Conservation (phyloP, 306 rosid genomes). For the Malus fusca region DNA sequence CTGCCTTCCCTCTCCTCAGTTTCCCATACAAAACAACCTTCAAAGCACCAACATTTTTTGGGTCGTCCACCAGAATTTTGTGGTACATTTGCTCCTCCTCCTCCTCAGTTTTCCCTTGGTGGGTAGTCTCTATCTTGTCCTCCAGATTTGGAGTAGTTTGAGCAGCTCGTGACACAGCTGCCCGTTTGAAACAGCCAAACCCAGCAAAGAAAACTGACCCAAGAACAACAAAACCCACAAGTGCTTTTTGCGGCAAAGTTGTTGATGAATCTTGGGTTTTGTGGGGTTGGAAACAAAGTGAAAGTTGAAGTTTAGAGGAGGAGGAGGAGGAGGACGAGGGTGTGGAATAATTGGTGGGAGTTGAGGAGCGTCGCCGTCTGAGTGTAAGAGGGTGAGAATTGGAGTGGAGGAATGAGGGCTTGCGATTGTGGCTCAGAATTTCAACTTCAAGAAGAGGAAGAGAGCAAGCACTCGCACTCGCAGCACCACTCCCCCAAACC, state of each 20-base stretch:
- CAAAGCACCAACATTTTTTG: slow-evolving; percentile 55
- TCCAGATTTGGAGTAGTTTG: slow-evolving; percentile 28
- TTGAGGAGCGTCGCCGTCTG: too few species aligned
- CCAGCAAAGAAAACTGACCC: slow-evolving; percentile 57
- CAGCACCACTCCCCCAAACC: too few species aligned
- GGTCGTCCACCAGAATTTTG: slow-evolving; percentile 59
- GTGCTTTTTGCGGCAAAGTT: slow-evolving; percentile 21
- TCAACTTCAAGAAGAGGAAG: too few species aligned
- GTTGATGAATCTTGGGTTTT: slow-evolving; percentile 5
- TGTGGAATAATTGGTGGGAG: too few species aligned
- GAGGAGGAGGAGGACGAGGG: not conserved
- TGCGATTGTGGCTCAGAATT: too few species aligned
- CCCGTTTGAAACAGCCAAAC: slow-evolving; percentile 43
- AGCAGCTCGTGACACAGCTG: slow-evolving; percentile 45
- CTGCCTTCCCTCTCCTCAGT: slow-evolving; percentile 64
- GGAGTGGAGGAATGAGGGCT: too few species aligned
- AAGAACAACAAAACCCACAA: slow-evolving; percentile 47
- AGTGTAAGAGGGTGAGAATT: too few species aligned
- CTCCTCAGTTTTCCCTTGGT: slow-evolving; percentile 33
- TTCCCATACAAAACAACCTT: slow-evolving; percentile 67
- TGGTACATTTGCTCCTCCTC: slow-evolving; percentile 46
- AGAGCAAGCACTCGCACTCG: too few species aligned
- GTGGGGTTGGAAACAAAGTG: slow-evolving; percentile 7
- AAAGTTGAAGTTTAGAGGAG: not conserved
- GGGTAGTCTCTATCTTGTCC: slow-evolving; percentile 8